These are phyloP conservation scores for Trapa bicornis DNA, from an alignment of 345 rosid genomes.

Conservation along the genomic window DNA sequence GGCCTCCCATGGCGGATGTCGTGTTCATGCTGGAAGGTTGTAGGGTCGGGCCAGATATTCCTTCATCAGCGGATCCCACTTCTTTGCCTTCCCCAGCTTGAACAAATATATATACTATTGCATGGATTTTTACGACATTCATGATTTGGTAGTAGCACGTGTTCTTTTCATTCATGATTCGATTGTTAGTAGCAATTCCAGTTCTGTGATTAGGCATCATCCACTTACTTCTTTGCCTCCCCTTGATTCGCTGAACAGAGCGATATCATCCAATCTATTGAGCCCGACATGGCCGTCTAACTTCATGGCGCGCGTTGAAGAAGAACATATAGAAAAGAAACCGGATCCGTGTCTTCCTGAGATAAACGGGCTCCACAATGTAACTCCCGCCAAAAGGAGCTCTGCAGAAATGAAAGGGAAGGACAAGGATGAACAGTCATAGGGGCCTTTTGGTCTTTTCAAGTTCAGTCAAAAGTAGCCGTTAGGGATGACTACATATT, in stretches of 20 bases:
- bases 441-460: constrained; percentile 1
- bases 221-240: not conserved
- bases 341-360: not conserved
- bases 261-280: not conserved
- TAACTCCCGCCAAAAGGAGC: constrained; percentile 4
- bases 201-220: not conserved
- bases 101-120: not conserved
- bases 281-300: not conserved
- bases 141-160: not conserved
- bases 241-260: not conserved
- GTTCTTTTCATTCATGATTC: no score
- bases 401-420: not conserved
- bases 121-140: not conserved
- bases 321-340: not conserved
- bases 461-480: not conserved
- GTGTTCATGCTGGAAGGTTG: constrained; percentile 99
- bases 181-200: not conserved
- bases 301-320: not conserved
- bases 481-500: not conserved
- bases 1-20: constrained; percentile 78
- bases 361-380: not conserved
- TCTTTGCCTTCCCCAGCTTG: constrained; percentile 74
- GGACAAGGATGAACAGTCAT: not conserved
- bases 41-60: constrained; percentile 78
- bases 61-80: constrained; percentile 83